phyloP scores from a whole-genome alignment of 176 grass and related monocot species.

The Sorghum bicolor region DNA sequence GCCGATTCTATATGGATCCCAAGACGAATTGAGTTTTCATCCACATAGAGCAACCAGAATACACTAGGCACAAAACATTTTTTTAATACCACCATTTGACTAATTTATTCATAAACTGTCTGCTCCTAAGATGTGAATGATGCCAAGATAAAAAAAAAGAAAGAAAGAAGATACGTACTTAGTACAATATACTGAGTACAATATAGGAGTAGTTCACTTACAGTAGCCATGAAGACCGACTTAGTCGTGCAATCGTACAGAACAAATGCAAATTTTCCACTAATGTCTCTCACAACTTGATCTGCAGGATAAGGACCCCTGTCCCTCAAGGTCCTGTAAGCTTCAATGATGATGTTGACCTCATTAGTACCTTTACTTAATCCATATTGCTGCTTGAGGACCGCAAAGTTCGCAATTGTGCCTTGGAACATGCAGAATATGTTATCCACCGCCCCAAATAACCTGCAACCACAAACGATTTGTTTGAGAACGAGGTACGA shows the following conservation, averaged over 20 bases:
- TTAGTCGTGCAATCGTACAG: slow-evolving; percentile 68
- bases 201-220: slow-evolving; percentile 26
- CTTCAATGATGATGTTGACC: slow-evolving; percentile 72
- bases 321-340: slow-evolving; percentile 80
- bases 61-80: too few relatives aligned
- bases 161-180: too few relatives aligned
- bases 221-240: slow-evolving; percentile 62
- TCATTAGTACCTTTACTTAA: slow-evolving; percentile 62
- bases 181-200: too few relatives aligned
- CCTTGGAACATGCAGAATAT: slow-evolving; percentile 80
- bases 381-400: slow-evolving; percentile 81
- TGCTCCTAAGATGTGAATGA: neutral
- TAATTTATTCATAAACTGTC: neutral
- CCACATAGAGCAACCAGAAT: too few relatives aligned
- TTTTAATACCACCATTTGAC: neutral
- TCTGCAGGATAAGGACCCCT: slow-evolving; percentile 79
- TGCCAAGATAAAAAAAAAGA: neutral
- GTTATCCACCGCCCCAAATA: slow-evolving; percentile 58
- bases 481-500: neutral
- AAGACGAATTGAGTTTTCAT: neutral
- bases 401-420: slow-evolving; percentile 51
- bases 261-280: slow-evolving; percentile 67
- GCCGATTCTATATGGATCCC: neutral
- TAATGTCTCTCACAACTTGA: slow-evolving; percentile 65
- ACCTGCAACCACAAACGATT: slow-evolving; percentile 20